These are phyloP conservation scores for Panaeolus cyanescens DNA, from an alignment of 768 basidiomycete species.

Conservation along the genomic window DNA sequence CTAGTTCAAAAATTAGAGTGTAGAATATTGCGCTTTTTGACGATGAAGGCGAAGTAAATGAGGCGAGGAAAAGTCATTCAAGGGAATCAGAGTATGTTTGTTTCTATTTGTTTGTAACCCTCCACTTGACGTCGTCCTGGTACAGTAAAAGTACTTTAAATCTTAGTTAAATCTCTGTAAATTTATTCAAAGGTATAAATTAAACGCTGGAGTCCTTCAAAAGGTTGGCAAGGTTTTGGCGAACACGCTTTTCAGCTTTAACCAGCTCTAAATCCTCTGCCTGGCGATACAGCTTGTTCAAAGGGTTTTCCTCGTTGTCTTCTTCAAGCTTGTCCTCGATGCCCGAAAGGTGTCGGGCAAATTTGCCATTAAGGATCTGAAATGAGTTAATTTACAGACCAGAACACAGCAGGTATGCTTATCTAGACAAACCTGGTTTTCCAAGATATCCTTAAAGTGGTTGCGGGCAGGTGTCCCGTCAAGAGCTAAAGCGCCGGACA, in stretches of 20 bases:
- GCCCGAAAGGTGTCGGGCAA: constrained; percentile 52
- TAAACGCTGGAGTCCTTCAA: constrained; percentile 13
- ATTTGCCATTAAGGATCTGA: constrained; percentile 62
- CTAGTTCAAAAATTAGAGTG: neutral
- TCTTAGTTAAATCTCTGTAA: constrained; percentile 12
- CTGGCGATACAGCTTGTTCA: constrained; percentile 53
- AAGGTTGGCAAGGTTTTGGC: constrained; percentile 46
- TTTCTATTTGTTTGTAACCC: constrained; percentile 4
- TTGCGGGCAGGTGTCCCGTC: constrained; percentile 49
- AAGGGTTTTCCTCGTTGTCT: constrained; percentile 53
- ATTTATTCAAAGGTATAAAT: neutral
- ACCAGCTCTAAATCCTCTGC: constrained; percentile 54
- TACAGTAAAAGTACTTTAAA: neutral
- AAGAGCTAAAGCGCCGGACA: constrained; percentile 56
- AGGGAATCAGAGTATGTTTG: constrained; percentile 6
- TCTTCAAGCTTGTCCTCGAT: constrained; percentile 60
- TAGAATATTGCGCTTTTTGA: neutral
- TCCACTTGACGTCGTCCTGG: constrained; percentile 4
- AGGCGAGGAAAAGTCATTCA: constrained; percentile 5
- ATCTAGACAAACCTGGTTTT: constrained; percentile 47
- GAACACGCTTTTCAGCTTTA: constrained; percentile 61
- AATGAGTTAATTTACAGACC: neutral
- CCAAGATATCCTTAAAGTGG: constrained; percentile 60
- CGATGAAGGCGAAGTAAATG: constrained; percentile 6
- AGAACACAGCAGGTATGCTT: no score